Percentiles rank a stretch among this genome's conserved stretches.
Conservation (phyloP, 1,284 basidiomycete species). For the Fomes fomentarius region DNA sequence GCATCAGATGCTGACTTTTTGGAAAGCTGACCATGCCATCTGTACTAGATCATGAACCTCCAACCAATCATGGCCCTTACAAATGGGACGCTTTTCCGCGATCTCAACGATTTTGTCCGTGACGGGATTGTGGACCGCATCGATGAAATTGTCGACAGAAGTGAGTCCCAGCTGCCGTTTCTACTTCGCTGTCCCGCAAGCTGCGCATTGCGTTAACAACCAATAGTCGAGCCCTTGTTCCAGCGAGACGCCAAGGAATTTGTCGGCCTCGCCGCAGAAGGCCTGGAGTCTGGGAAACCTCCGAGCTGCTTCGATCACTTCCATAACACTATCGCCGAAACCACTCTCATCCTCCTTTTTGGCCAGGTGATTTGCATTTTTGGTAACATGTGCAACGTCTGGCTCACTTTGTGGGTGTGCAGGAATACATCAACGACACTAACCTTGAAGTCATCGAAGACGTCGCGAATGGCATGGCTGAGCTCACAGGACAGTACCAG, state of each 20-base stretch:
- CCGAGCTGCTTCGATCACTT: conserved; percentile 26
- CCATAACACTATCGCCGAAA: conserved; percentile 31
- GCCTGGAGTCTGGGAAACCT: conserved; percentile 11
- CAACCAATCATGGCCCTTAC: conserved; percentile 31
- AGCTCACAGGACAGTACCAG: conserved; percentile 37
- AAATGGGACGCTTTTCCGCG: conserved; percentile 24
- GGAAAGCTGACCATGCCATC: neutral
- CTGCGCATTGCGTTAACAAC: neutral
- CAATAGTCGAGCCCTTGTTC: conserved; percentile 26
- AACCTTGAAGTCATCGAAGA: conserved; percentile 34
- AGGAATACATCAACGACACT: conserved; percentile 32
- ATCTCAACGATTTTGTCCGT: conserved; percentile 27
- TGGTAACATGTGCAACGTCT: neutral
- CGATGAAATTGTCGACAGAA: conserved; percentile 27
- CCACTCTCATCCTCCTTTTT: conserved; percentile 35
- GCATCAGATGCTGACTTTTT: conserved; percentile 1
- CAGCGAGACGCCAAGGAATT: conserved; percentile 23
- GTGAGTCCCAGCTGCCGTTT: conserved; percentile 10
- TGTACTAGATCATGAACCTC: conserved; percentile 28
- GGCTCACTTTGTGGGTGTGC: neutral
- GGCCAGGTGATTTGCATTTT: conserved; percentile 30
- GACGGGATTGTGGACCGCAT: conserved; percentile 29
- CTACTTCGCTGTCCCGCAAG: neutral
- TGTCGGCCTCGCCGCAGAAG: conserved; percentile 16
- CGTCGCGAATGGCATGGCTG: conserved; percentile 37